Conservation (phyloP, 2,329 filamentous ascomycete genomes). For the Cladorrhinum sp. region DNA sequence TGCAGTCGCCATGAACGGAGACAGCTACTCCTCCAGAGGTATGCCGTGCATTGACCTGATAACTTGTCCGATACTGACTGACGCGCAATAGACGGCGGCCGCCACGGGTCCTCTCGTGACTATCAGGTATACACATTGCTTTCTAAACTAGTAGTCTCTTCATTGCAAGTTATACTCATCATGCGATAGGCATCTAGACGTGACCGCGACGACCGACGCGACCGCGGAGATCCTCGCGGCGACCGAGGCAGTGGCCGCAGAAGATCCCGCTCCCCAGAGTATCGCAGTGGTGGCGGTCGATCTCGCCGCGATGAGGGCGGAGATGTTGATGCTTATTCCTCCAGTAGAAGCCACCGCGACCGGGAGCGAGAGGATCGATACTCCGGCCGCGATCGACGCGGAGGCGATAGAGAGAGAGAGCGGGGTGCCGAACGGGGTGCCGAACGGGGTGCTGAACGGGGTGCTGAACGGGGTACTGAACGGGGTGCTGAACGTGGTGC, state of each 20-base stretch:
- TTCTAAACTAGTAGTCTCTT: not conserved
- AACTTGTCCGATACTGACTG: slow-evolving; percentile 27
- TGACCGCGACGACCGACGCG: slow-evolving; percentile 44
- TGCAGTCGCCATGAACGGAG: slow-evolving; percentile 68
- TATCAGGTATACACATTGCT: slow-evolving; percentile 49
- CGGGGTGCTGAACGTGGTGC: not conserved
- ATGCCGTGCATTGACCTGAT: slow-evolving; percentile 26
- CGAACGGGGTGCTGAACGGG: too few relatives aligned
- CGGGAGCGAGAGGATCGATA: slow-evolving; percentile 93
- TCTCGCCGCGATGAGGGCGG: slow-evolving; percentile 67
- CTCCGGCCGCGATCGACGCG: slow-evolving; percentile 61
- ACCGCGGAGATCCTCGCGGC: slow-evolving; percentile 32
- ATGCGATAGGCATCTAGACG: slow-evolving; percentile 38
- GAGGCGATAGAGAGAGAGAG: slow-evolving; percentile 42
- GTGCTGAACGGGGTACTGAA: too few relatives aligned
- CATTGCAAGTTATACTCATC: not conserved
- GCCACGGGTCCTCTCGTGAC: slow-evolving; percentile 52
- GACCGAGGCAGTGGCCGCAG: slow-evolving; percentile 53
- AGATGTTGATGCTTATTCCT: slow-evolving; percentile 78
- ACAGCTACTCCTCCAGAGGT: slow-evolving; percentile 79
- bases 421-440: too few relatives aligned
- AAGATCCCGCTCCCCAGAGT: slow-evolving; percentile 76
- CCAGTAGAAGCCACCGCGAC: slow-evolving; percentile 87
- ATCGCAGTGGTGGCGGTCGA: slow-evolving; percentile 61
- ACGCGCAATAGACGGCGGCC: slow-evolving; percentile 41